Evolutionary conservation across 768 basidiomycete species (phyloP).

Genomic region (Artomyces pyxidatus): DNA sequence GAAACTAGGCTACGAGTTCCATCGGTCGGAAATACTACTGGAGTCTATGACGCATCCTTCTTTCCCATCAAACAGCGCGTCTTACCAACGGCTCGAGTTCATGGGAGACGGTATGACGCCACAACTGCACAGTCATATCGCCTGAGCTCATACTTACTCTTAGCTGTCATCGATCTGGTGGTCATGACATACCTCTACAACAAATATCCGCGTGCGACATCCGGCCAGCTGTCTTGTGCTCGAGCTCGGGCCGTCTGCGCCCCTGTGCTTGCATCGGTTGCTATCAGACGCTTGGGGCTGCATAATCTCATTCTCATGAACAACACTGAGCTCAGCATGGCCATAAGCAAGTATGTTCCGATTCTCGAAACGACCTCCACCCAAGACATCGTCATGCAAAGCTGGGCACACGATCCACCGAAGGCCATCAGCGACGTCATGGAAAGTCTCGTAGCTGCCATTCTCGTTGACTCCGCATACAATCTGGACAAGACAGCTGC

Average conservation of each 20-base stretch:
- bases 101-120: slow-evolving; percentile 71
- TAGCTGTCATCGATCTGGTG: slow-evolving; percentile 66
- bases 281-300: slow-evolving; percentile 53
- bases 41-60: slow-evolving; percentile 88
- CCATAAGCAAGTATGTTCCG: slow-evolving; percentile 55
- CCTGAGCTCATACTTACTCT: slow-evolving; percentile 7
- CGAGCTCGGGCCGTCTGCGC: slow-evolving; percentile 68
- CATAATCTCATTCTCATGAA: slow-evolving; percentile 68
- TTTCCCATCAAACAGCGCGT: slow-evolving; percentile 46
- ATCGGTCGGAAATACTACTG: slow-evolving; percentile 49
- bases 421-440: slow-evolving; percentile 81
- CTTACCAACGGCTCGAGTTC: slow-evolving; percentile 85
- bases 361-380: slow-evolving; percentile 46
- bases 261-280: slow-evolving; percentile 60
- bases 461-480: slow-evolving; percentile 75
- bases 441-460: slow-evolving; percentile 77
- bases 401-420: slow-evolving; percentile 82
- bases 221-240: slow-evolving; percentile 68
- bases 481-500: slow-evolving; percentile 59
- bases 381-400: slow-evolving; percentile 54
- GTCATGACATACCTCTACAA: slow-evolving; percentile 64
- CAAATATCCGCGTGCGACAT: slow-evolving; percentile 63
- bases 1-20: slow-evolving; percentile 63
- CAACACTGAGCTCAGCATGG: slow-evolving; percentile 55
- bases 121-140: neutral